phyloP scores from a whole-genome alignment of 129 eudicot genomes.

The Saussurea involucrata region DNA sequence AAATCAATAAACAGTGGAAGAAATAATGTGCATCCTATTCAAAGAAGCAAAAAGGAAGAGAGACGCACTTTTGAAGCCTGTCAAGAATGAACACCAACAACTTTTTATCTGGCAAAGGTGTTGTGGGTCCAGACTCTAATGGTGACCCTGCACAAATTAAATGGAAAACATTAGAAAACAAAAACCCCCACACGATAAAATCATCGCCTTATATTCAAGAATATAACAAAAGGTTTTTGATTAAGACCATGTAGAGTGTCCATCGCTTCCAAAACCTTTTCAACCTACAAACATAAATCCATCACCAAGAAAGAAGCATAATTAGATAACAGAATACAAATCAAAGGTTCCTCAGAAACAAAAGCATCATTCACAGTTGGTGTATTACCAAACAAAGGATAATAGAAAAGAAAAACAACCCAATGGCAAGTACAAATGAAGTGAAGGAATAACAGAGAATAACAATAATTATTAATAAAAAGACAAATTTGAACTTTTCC shows the following conservation, averaged over 20 bases:
- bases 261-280: conserved; percentile 64
- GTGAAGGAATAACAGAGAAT: conserved; percentile 11
- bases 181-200: conserved; percentile 10
- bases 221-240: conserved; percentile 21
- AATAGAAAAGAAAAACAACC: conserved; percentile 11
- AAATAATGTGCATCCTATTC: conserved; percentile 14
- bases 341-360: conserved; percentile 15
- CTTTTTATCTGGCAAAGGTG: conserved; percentile 96
- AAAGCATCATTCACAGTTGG: conserved; percentile 8
- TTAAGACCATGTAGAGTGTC: conserved; percentile 64
- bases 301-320: conserved; percentile 17
- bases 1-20: conserved; percentile 21
- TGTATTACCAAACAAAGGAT: background rate
- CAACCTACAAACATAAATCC: conserved; percentile 61
- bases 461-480: conserved; percentile 27
- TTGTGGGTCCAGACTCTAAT: conserved; percentile 78
- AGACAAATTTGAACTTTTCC: conserved; percentile 51
- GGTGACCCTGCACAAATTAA: conserved; percentile 67
- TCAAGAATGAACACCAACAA: conserved; percentile 87
- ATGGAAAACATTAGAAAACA: conserved; percentile 6
- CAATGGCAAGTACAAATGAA: conserved; percentile 28
- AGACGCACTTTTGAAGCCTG: conserved; percentile 89
- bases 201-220: conserved; percentile 19
- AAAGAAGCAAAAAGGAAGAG: conserved; percentile 27
- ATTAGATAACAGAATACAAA: conserved; percentile 16